Evolutionary conservation across 2,329 filamentous ascomycete species (phyloP), one percentile per base, ranked within the genome.

Genomic region (Chaetomiaceae sp.): DNA sequence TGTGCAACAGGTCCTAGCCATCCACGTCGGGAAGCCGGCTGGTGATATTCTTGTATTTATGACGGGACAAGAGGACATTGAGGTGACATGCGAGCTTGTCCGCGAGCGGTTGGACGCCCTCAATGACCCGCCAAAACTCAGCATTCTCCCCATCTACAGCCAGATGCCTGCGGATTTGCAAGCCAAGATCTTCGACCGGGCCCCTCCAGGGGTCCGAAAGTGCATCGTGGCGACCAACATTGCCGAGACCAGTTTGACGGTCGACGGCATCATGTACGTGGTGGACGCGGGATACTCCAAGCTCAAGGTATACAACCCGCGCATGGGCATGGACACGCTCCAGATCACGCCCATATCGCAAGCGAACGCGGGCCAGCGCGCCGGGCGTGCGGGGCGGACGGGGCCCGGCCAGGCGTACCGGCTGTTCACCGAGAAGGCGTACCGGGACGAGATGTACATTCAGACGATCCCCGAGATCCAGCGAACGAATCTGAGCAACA

Each of bases 181-280:
- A 66, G 88, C 93, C 49, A 97, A 94, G 67, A 98, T 98, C 55
- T 98, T 98, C 59, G 91, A 98, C 61, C 81, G 84, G 55, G 93
- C 94, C 2, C 74, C 87, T 2, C 85, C 90, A 0, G 93, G 93
- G 1, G 90, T 95, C 4, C 83, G 93, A 48, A 98, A 98, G 64
- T 94, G 95, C 59, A 95, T 98, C 54, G 91, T 98, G 33, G 93
- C 94, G 1, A 98, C 93, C 26, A 98, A 98, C 60, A 98, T 98
- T 65, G 93, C 93, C 2, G 93, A 98, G 66, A 98, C 93, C 0
- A 95, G 89, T 74, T 73, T 98, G 69, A 98, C 93, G 0, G 93
- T 98, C 6, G 93, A 98, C 62, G 93, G 93, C 55, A 98, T 98
- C 67, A 97, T 97, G 84, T 98, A 95, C 60, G 93, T 98, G 18